Evolutionary conservation across 768 basidiomycete species (phyloP), one percentile per base, ranked within the genome.

Genomic region (Cyathus striatus): DNA sequence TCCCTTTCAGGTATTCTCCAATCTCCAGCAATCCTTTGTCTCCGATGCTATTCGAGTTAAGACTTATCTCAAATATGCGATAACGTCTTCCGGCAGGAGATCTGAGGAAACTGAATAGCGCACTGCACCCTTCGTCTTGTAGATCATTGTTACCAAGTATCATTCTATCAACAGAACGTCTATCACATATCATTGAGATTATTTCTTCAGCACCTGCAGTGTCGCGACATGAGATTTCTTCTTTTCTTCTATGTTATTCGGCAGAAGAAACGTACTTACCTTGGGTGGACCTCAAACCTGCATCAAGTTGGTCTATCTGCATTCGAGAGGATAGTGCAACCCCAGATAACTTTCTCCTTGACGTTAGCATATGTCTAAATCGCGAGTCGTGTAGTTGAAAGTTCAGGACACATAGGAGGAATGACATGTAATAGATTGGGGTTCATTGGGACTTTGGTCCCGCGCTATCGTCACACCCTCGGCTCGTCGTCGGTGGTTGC

Each of bases 21-120:
- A 86, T 72, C n/a, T 76, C 72, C 36, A 65, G 54, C 4, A 86
- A 67, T 4, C 81, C 80, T 25, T 56, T 55, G 50, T 81, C 68
- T 6, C 80, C 74, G 22, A 86, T 76, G 6, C 56, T 55, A 46
- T 80, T 83, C 3, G 68, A 65, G 40, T 80, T 82, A 42, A 86
- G 64, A 46, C 68, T 73, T 23, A 86, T 75, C 50, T 81, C 76
- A 1, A 62, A 59, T 43, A 86, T 69, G 37, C 54, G 56, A 49
- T 78, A 67, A 43, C 56, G 60, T 45, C 61, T 58, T 16, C 78
- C 81, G 14, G 62, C 57, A 4, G 63, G 55, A 9, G 83, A 82
- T 21, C 60, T 46, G 5, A 86, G 63, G 52, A 76, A 84, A 14
- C 60, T 58, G 54, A 83, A 79, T 6, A 86, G 60, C 18, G 65